These are phyloP conservation scores for Sclerotinia subarctica DNA, from an alignment of 2,329 filamentous ascomycete genomes.

Conservation along the genomic window DNA sequence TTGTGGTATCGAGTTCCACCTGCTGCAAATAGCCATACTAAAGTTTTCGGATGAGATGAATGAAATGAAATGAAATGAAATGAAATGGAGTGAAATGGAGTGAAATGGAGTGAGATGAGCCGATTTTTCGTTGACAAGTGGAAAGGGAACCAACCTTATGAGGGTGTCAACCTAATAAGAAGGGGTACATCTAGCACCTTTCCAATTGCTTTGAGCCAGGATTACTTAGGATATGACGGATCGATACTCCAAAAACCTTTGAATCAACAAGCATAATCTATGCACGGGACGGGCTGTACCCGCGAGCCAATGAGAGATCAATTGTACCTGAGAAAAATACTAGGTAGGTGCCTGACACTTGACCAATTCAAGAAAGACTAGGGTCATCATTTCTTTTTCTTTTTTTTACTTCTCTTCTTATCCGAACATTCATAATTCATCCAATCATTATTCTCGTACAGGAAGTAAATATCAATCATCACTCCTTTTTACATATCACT, in stretches of 20 bases:
- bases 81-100: neutral
- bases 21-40: neutral
- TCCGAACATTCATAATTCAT: neutral
- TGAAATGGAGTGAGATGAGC: neutral
- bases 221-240: neutral
- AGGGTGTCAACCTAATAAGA: constrained; percentile 6
- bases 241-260: neutral
- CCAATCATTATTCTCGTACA: neutral
- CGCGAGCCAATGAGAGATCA: constrained; percentile 1
- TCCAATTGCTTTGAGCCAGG: no score
- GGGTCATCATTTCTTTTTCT: neutral
- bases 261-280: neutral
- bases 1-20: neutral
- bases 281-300: constrained; percentile 1
- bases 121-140: neutral
- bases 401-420: neutral
- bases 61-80: neutral
- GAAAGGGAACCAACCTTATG: neutral
- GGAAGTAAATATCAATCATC: no score
- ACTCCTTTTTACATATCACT: neutral
- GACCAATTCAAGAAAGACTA: neutral
- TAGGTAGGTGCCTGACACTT: constrained; percentile 1
- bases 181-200: neutral
- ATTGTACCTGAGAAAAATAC: neutral
- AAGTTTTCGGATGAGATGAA: neutral